These are phyloP conservation scores for Eucalyptus pauciflora DNA, from an alignment of 345 rosid genomes.

Conservation along the genomic window DNA sequence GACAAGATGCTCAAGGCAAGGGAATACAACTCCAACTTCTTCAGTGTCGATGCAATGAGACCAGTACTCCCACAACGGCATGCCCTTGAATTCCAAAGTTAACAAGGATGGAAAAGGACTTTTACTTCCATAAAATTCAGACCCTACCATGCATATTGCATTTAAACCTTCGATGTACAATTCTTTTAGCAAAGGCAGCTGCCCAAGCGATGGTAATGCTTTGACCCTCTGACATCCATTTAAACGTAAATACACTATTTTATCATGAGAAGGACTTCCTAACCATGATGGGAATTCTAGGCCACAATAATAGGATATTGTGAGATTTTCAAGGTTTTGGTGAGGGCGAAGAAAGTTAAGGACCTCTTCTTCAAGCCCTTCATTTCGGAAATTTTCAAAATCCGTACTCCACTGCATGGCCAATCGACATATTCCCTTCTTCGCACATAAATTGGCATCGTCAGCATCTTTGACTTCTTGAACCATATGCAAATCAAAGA, in stretches of 20 bases:
- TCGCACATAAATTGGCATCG: neutral
- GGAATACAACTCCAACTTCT: neutral
- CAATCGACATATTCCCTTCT: neutral
- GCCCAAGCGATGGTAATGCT: neutral
- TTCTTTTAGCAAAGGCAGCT: rapidly evolving
- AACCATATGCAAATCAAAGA: rapidly evolving
- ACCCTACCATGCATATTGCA: neutral
- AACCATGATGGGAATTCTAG: neutral
- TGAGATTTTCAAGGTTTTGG: neutral
- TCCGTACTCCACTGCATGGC: rapidly evolving
- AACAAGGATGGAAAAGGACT: neutral
- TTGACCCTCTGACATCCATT: neutral
- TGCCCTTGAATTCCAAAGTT: neutral
- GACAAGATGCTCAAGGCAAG: rapidly evolving
- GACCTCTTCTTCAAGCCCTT: neutral
- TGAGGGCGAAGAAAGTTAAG: neutral
- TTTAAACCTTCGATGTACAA: neutral
- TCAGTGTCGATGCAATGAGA: neutral
- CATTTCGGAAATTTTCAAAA: neutral
- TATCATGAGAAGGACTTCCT: rapidly evolving
- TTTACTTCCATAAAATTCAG: neutral
- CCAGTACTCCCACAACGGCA: neutral
- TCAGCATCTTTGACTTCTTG: rapidly evolving
- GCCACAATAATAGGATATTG: neutral
- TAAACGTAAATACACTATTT: neutral